phyloP scores from a whole-genome alignment of 306 rosid genomes.

The Adenanthera pavonina region DNA sequence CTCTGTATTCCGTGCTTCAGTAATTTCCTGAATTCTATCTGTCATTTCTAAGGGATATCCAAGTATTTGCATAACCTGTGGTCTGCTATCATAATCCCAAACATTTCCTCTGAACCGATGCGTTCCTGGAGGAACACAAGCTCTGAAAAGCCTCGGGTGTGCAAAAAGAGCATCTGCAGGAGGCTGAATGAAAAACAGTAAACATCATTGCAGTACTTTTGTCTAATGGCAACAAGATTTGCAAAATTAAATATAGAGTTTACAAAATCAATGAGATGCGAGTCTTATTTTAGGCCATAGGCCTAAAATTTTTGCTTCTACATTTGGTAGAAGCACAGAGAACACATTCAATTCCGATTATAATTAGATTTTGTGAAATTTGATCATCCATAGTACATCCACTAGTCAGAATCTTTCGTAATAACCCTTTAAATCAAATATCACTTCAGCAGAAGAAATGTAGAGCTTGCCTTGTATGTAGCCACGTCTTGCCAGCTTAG shows the following conservation, averaged over 20 bases:
- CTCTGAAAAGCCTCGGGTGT: slow-evolving; percentile 94
- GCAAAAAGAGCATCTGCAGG: slow-evolving; percentile 97
- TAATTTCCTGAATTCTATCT: slow-evolving; percentile 79
- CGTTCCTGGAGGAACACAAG: slow-evolving; percentile 97
- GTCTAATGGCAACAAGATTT: slow-evolving; percentile 11
- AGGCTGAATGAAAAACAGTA: slow-evolving; percentile 64
- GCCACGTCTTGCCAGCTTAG: slow-evolving; percentile 95
- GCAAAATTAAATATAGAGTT: not conserved
- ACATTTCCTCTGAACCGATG: slow-evolving; percentile 94
- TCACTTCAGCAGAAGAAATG: slow-evolving; percentile 31
- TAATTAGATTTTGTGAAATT: slow-evolving; percentile 13
- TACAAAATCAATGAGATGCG: not conserved
- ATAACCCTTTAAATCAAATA: slow-evolving; percentile 23
- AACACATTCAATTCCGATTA: slow-evolving; percentile 2
- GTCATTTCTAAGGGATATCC: slow-evolving; percentile 74
- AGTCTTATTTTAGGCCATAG: slow-evolving; percentile 16
- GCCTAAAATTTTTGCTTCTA: not conserved
- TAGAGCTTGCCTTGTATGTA: slow-evolving; percentile 72
- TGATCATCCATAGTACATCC: slow-evolving; percentile 3
- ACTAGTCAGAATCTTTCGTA: not conserved
- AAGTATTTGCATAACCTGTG: slow-evolving; percentile 69
- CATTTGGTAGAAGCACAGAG: slow-evolving; percentile 16
- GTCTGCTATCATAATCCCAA: slow-evolving; percentile 89
- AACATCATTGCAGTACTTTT: slow-evolving; percentile 40
- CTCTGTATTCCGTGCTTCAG: slow-evolving; percentile 84